These are phyloP conservation scores for Cyclotella choctawhatcheeana DNA, from an alignment of 108 stramenopile genomes.

Conservation along the genomic window DNA sequence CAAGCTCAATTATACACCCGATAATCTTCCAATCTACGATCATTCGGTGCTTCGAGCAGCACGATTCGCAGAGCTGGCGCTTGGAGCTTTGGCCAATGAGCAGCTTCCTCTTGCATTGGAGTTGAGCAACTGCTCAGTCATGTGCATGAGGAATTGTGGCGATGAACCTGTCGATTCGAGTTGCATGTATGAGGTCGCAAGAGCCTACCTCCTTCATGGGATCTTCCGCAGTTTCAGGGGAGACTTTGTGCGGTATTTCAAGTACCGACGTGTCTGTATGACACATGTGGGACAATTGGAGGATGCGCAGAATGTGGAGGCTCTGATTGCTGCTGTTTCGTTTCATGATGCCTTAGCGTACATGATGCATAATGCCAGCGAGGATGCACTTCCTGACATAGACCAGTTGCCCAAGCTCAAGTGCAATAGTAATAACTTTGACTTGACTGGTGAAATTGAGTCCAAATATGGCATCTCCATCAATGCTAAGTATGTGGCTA, in stretches of 20 bases:
- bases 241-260: slow-evolving; percentile 87
- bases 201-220: slow-evolving; percentile 86
- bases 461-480: slow-evolving; percentile 57
- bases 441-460: slow-evolving; percentile 19
- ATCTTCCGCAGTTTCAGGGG: slow-evolving; percentile 84
- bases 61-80: slow-evolving; percentile 79
- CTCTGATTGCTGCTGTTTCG: slow-evolving; percentile 74
- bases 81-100: slow-evolving; percentile 84
- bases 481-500: slow-evolving; percentile 54
- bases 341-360: slow-evolving; percentile 87
- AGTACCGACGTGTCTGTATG: slow-evolving; percentile 88
- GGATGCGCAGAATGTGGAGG: slow-evolving; percentile 60
- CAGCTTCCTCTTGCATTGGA: slow-evolving; percentile 78
- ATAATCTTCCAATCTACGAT: slow-evolving; percentile 68
- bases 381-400: slow-evolving; percentile 73
- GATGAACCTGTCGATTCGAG: slow-evolving; percentile 54
- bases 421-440: neutral
- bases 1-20: slow-evolving; percentile 41
- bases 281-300: slow-evolving; percentile 70
- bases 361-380: slow-evolving; percentile 86
- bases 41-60: slow-evolving; percentile 74
- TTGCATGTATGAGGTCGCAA: slow-evolving; percentile 73
- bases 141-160: slow-evolving; percentile 78
- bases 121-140: slow-evolving; percentile 80
- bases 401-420: slow-evolving; percentile 70